Conservation (phyloP, 257 asterid genomes). For the Przewalskia tangutica region DNA sequence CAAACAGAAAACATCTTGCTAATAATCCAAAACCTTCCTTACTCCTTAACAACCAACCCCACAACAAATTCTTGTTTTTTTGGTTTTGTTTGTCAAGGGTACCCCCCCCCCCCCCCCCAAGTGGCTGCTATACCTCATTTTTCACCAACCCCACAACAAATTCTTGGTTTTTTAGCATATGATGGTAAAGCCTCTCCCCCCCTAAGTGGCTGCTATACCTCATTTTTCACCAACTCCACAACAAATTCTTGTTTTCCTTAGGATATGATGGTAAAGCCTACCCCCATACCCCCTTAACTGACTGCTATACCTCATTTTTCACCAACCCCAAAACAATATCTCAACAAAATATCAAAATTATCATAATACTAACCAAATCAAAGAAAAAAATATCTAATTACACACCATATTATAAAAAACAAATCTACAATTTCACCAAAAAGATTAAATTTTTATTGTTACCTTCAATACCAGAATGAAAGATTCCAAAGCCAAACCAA, state of each 20-base stretch:
- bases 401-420: neutral
- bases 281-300: no score
- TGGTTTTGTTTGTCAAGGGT: neutral
- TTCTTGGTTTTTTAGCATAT: neutral
- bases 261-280: neutral
- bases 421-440: neutral
- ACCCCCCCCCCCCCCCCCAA: neutral
- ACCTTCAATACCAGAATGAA: conserved; percentile 56
- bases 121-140: no score
- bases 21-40: neutral
- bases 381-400: neutral
- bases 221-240: neutral
- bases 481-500: conserved; percentile 46
- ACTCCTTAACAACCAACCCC: neutral
- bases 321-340: neutral
- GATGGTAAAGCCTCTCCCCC: neutral
- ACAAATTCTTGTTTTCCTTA: neutral
- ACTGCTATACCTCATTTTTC: no score
- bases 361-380: neutral
- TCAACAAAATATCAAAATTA: neutral
- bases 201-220: no score
- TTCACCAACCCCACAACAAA: neutral
- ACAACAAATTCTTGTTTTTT: neutral
- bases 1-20: neutral
- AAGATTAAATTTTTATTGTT: neutral